Conservation (phyloP, 2,329 filamentous ascomycete species). For the Aspergillus quadricinctus region DNA sequence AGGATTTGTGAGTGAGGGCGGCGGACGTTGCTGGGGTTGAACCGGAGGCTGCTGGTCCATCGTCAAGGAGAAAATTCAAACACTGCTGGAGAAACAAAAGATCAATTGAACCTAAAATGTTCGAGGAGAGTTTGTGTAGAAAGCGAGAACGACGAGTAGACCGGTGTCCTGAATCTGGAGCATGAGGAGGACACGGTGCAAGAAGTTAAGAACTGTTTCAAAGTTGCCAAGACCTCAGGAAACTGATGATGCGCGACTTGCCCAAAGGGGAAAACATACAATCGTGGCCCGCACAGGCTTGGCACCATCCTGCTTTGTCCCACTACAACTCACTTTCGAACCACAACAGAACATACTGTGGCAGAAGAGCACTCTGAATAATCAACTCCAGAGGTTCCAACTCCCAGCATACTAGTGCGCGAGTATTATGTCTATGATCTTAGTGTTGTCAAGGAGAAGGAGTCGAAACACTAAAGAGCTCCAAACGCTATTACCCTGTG, state of each 20-base stretch:
- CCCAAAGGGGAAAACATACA: neutral
- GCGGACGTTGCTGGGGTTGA: conserved; percentile 24
- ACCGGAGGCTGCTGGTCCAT: conserved; percentile 17
- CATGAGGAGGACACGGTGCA: neutral
- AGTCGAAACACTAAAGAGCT: neutral
- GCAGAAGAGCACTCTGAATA: neutral
- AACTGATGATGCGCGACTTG: neutral
- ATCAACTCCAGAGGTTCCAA: neutral
- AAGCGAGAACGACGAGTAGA: neutral
- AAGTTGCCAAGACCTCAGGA: neutral
- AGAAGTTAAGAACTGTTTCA: neutral
- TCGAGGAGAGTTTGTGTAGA: neutral
- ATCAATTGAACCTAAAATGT: neutral
- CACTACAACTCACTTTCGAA: neutral
- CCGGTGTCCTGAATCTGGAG: neutral
- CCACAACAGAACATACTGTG: neutral
- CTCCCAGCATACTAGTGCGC: neutral
- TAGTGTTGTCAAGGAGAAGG: neutral
- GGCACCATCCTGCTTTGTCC: neutral
- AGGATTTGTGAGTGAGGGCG: conserved; percentile 38
- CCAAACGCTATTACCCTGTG: neutral
- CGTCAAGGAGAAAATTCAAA: neutral
- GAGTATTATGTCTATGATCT: neutral
- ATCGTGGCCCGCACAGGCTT: neutral
- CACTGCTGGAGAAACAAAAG: neutral